Conservation (phyloP, 345 rosid species). For the Xanthoceras sorbifolium region DNA sequence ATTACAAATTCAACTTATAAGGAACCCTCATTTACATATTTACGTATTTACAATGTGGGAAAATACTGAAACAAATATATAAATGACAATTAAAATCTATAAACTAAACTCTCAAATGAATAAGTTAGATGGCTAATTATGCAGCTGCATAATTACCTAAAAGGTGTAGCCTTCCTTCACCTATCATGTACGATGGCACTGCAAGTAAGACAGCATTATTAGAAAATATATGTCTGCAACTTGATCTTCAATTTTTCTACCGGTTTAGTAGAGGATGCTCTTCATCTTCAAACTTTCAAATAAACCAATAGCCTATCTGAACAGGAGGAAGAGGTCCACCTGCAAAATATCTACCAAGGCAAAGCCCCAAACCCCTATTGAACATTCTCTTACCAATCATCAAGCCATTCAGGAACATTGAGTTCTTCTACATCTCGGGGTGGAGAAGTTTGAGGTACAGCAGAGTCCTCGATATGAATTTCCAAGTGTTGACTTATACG, state of each 20-base stretch:
- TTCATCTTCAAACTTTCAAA: slow-evolving; percentile 3
- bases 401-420: slow-evolving; percentile 68
- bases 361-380: background rate
- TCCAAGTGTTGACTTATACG: slow-evolving; percentile 56
- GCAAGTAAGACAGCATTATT: background rate
- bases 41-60: slow-evolving; percentile 37
- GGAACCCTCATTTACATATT: slow-evolving; percentile 33
- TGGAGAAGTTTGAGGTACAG: slow-evolving; percentile 38
- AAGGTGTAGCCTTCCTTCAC: slow-evolving; percentile 8
- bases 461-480: slow-evolving; percentile 38
- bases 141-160: slow-evolving; percentile 11
- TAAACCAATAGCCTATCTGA: slow-evolving; percentile 17
- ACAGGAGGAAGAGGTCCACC: background rate
- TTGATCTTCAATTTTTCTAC: slow-evolving; percentile 19
- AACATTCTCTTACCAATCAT: slow-evolving; percentile 64
- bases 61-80: slow-evolving; percentile 14
- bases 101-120: slow-evolving; percentile 30
- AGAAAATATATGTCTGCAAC: slow-evolving; percentile 19
- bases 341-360: background rate
- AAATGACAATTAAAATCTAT: background rate
- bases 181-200: background rate
- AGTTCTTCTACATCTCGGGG: slow-evolving; percentile 46
- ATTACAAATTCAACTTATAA: slow-evolving; percentile 13
- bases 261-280: background rate
- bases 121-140: slow-evolving; percentile 30